Evolutionary conservation across 2,329 filamentous ascomycete genomes (phyloP).

Genomic region (Fusarium oxysporum): DNA sequence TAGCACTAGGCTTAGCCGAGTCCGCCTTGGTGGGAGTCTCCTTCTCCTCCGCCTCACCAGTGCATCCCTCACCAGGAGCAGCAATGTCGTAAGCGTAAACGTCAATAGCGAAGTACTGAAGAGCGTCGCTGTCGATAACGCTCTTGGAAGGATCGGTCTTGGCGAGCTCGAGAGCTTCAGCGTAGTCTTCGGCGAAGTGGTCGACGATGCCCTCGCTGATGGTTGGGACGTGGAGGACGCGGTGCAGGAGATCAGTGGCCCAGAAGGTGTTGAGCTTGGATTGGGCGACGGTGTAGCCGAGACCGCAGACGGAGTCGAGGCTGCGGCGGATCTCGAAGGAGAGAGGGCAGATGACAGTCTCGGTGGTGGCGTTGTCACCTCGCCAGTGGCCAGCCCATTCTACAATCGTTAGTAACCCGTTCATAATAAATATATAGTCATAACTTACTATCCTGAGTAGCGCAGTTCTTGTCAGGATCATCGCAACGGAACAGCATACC

Average conservation of each 20-base stretch:
- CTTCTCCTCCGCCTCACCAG: slow-evolving; percentile 54
- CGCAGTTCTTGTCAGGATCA: slow-evolving; percentile 74
- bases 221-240: slow-evolving; percentile 71
- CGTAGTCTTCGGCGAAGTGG: slow-evolving; percentile 71
- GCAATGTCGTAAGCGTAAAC: slow-evolving; percentile 74
- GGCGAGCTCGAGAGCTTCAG: slow-evolving; percentile 65
- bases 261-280: slow-evolving; percentile 71
- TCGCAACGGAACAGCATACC: slow-evolving; percentile 75
- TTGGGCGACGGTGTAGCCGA: slow-evolving; percentile 71
- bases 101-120: slow-evolving; percentile 77
- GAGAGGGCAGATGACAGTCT: slow-evolving; percentile 76
- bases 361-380: slow-evolving; percentile 70
- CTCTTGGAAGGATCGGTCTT: slow-evolving; percentile 58
- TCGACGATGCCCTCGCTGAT: slow-evolving; percentile 71
- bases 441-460: slow-evolving; percentile 56
- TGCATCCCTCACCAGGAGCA: slow-evolving; percentile 71
- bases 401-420: slow-evolving; percentile 43
- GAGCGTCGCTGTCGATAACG: slow-evolving; percentile 68
- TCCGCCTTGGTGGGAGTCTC: slow-evolving; percentile 31
- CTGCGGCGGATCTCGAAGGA: slow-evolving; percentile 69
- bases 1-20: slow-evolving; percentile 49
- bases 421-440: rapidly evolving
- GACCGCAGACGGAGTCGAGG: slow-evolving; percentile 69
- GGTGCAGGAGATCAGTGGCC: slow-evolving; percentile 75
- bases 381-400: slow-evolving; percentile 77